These are phyloP conservation scores for Ustilago esculenta DNA, from an alignment of 1,284 basidiomycete species.

Conservation along the genomic window DNA sequence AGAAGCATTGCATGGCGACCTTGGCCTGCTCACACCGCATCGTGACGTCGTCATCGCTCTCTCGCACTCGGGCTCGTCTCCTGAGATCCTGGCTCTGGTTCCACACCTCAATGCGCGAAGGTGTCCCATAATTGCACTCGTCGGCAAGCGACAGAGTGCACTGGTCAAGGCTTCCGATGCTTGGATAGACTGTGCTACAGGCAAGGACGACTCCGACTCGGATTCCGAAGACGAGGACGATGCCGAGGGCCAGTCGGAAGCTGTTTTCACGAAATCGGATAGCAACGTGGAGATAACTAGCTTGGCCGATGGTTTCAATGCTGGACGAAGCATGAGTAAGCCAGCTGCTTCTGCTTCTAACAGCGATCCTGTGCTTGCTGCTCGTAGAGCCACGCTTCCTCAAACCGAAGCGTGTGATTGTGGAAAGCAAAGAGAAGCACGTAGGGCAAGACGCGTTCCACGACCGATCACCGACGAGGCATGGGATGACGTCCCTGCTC, in stretches of 20 bases:
- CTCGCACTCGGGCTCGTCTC: conserved; percentile 67
- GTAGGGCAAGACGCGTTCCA: conserved; percentile 2
- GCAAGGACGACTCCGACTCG: conserved; percentile 58
- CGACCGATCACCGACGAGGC: conserved; percentile 42
- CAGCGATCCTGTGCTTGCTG: background rate
- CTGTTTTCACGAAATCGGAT: background rate
- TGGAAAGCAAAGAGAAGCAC: background rate
- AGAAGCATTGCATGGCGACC: conserved; percentile 68
- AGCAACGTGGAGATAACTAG: background rate
- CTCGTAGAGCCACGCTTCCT: conserved; percentile 10
- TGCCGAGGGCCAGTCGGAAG: background rate
- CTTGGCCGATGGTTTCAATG: background rate
- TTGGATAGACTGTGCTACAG: conserved; percentile 65
- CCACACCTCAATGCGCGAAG: conserved; percentile 63
- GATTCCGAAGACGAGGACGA: conserved; percentile 39
- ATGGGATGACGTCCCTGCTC: conserved; percentile 64
- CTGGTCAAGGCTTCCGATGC: conserved; percentile 64
- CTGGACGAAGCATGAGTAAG: conserved; percentile 7
- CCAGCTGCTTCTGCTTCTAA: background rate
- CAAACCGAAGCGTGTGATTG: conserved; percentile 10
- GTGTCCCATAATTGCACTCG: conserved; percentile 65
- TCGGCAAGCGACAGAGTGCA: conserved; percentile 59
- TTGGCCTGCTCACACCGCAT: conserved; percentile 66
- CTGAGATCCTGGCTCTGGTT: conserved; percentile 66
- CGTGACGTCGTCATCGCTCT: conserved; percentile 66